Base-by-base conservation (phyloP, 768 basidiomycete genomes). In the Hericium rajendrae region DNA sequence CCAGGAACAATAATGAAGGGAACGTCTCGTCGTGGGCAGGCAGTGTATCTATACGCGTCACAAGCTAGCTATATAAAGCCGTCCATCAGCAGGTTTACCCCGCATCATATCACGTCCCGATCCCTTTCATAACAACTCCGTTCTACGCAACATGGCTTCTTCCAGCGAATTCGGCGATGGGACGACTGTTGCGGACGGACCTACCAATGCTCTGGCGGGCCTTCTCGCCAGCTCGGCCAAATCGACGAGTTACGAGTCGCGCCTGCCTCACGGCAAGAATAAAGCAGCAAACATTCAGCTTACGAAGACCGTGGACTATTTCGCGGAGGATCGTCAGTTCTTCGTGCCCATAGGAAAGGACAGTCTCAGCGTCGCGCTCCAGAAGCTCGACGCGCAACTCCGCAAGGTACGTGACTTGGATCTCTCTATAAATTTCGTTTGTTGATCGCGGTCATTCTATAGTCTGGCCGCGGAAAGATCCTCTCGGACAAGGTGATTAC, bases 371-470 rank as follows among this genome's bases (percentile, higher is more conserved):
- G 76, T 69, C 37, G 91, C 91, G 9, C 68, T 92, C 39, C 75
- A 86, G 66, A 83, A 82, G 65, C 79, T 91, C 41, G 84, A 92
- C 63, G 55, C 55, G 48, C 82, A 88, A 66, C 76, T 92, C 20
- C 69, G 71, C 38, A 62, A 76, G 56, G 86, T 84, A 60, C 46
- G 70, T 59, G n/a, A 24, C 40, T 15, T 26, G 62, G 18, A 50
- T 50, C 1, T 13, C 3, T 26, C 62, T 56, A 26, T 43, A 40
- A 48, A 49, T 37, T n/a, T 22, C 26, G 37, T 38, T 20, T 49
- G 32, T 12, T n/a, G 53, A 20, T 6, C 20, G 18, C 5, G 46
- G 10, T 28, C n/a, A 51, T 15, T 6, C 51, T 51, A 26, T 60
- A 89, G 86, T 72, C 79, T n/a, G 81, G 82, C 18, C 71, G 82